A percentile compares a stretch with the other conserved stretches of the same genome.
Evolutionary conservation across 2,329 filamentous ascomycete species (phyloP).

Genomic region (Xylaria arbuscula): DNA sequence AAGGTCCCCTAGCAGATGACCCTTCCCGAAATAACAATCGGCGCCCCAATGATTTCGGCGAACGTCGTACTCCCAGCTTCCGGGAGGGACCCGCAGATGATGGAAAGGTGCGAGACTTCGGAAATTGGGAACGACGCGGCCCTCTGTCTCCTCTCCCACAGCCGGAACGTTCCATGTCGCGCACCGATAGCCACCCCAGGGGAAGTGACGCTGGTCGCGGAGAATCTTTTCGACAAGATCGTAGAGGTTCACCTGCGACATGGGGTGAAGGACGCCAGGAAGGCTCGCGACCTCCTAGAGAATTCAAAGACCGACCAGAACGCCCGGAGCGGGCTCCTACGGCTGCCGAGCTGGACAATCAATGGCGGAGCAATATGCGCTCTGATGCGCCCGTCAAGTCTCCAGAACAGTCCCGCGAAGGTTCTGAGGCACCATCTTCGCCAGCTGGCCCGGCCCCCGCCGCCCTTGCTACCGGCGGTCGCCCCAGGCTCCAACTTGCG

Average conservation of each 20-base stretch:
- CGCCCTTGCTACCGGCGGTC: slow-evolving; percentile 66
- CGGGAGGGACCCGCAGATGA: slow-evolving; percentile 78
- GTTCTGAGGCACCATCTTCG: slow-evolving; percentile 80
- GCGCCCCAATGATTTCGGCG: slow-evolving; percentile 65
- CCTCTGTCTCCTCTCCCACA: slow-evolving; percentile 79
- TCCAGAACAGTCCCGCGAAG: slow-evolving; percentile 75
- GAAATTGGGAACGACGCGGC: slow-evolving; percentile 95
- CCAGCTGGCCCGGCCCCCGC: slow-evolving; percentile 64
- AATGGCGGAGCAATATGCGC: slow-evolving; percentile 92
- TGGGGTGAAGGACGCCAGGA: slow-evolving; percentile 82
- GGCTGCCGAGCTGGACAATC: slow-evolving; percentile 90
- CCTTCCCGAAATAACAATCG: slow-evolving; percentile 58
- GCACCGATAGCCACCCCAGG: slow-evolving; percentile 66
- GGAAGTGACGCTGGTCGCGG: slow-evolving; percentile 68
- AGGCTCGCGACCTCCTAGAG: slow-evolving; percentile 81
- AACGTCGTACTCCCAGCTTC: slow-evolving; percentile 70
- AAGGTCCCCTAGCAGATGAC: slow-evolving; percentile 84
- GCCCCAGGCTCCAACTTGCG: slow-evolving; percentile 86
- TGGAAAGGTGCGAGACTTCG: slow-evolving; percentile 81
- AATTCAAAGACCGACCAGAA: slow-evolving; percentile 78
- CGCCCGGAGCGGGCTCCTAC: slow-evolving; percentile 78
- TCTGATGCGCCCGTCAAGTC: slow-evolving; percentile 76
- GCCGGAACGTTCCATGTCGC: slow-evolving; percentile 62
- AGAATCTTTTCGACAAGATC: slow-evolving; percentile 69
- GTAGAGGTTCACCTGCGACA: slow-evolving; percentile 76